Conservation (phyloP, 202 grass and related monocot genomes). For the Bolboschoenoplectus hybrid region DNA sequence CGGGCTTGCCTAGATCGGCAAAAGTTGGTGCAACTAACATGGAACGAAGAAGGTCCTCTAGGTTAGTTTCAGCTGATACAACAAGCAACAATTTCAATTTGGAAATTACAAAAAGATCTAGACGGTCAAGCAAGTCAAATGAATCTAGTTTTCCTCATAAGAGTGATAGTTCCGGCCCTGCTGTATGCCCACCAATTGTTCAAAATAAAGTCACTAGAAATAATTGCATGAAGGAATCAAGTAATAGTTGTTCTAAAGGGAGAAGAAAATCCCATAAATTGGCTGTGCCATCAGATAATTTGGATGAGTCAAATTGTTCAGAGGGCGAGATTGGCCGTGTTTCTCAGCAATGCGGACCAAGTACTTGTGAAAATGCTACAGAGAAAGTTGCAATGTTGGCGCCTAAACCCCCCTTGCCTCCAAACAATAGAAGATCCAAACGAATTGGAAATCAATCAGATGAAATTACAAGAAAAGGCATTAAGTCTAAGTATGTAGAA, state of each 20-base stretch:
- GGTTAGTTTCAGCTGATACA: conserved; percentile 23
- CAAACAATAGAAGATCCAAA: conserved; percentile 33
- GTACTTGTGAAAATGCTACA: conserved; percentile 29
- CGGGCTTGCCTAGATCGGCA: background rate
- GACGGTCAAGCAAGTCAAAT: background rate
- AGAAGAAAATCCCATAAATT: background rate
- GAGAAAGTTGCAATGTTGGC: conserved; percentile 22
- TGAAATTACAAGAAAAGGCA: conserved; percentile 15
- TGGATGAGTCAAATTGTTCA: conserved; percentile 10
- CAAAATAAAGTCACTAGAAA: conserved; percentile 6
- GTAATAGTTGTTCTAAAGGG: background rate
- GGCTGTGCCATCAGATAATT: background rate
- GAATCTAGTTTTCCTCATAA: background rate
- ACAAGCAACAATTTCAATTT: background rate
- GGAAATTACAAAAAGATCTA: conserved; percentile 7
- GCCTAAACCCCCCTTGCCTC: conserved; percentile 8
- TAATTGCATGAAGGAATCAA: background rate
- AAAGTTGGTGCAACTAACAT: background rate
- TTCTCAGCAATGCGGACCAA: conserved; percentile 9
- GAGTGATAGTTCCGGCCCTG: background rate
- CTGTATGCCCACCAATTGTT: background rate
- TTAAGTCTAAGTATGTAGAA: background rate
- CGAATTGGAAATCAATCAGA: background rate
- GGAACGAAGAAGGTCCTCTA: conserved; percentile 22
- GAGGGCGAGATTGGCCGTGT: background rate